Evolutionary conservation across 495 filamentous ascomycete genomes (phyloP).

Genomic region (Cladorrhinum samala): DNA sequence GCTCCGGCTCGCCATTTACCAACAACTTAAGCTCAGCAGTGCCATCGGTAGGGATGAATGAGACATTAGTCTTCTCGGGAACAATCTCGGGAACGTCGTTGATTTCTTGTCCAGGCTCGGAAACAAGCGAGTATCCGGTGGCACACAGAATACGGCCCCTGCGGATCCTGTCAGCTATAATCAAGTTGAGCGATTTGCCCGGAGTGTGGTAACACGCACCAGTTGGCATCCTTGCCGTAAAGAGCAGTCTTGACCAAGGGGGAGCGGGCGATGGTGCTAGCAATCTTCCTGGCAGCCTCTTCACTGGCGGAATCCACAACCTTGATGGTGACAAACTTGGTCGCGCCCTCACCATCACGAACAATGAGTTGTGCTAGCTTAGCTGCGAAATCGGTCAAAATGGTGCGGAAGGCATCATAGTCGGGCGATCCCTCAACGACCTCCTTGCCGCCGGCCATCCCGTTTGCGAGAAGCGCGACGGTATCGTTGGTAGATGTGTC

Average conservation of each 20-base stretch:
- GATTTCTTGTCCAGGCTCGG: conserved; percentile 46
- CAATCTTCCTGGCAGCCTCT: conserved; percentile 61
- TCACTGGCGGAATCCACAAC: conserved; percentile 67
- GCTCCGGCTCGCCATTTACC: conserved; percentile 85
- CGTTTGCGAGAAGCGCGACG: conserved; percentile 87
- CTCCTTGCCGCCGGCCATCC: conserved; percentile 74
- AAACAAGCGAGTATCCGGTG: conserved; percentile 79
- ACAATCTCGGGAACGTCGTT: conserved; percentile 58
- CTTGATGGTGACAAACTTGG: conserved; percentile 94
- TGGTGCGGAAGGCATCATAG: conserved; percentile 56
- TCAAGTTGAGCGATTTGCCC: too few relatives aligned
- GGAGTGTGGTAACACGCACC: too few relatives aligned
- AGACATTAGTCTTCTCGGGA: conserved; percentile 82
- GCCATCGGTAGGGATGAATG: conserved; percentile 83
- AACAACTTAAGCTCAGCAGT: conserved; percentile 74
- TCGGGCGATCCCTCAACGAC: conserved; percentile 54
- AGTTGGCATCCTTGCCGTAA: conserved; percentile 96
- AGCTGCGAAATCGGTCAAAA: conserved; percentile 71
- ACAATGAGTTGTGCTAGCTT: conserved; percentile 89
- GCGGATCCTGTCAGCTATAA: conserved; percentile 8
- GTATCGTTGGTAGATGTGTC: conserved; percentile 98
- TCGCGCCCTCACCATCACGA: conserved; percentile 94
- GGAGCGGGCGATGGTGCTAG: conserved; percentile 84
- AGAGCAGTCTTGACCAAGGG: conserved; percentile 95
- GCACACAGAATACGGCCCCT: conserved; percentile 89